phyloP scores from a whole-genome alignment of 345 rosid species.

The Camelina laxa region DNA sequence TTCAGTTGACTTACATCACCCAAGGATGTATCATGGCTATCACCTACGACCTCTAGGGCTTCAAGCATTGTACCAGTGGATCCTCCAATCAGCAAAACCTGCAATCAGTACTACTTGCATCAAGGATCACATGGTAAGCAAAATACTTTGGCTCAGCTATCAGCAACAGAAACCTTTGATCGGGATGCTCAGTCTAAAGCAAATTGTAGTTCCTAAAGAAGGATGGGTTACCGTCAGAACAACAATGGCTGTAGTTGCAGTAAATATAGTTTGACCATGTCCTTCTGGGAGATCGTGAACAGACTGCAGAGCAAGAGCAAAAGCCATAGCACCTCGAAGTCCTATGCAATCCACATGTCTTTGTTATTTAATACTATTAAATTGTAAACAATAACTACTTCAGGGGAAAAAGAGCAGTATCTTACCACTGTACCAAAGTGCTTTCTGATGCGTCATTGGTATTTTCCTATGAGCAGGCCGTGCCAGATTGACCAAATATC shows the following conservation, averaged over 20 bases:
- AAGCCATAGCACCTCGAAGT: slow-evolving; percentile 99
- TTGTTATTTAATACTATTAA: slow-evolving; percentile 26
- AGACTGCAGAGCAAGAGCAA: slow-evolving; percentile 99
- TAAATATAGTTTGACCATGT: slow-evolving; percentile 97
- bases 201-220: slow-evolving; percentile 32
- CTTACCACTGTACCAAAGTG: slow-evolving; percentile 99
- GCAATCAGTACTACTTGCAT: slow-evolving; percentile 34
- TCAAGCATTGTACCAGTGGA: slow-evolving; percentile 99
- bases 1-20: slow-evolving; percentile 67
- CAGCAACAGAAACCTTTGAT: slow-evolving; percentile 8
- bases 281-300: slow-evolving; percentile 98
- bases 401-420: slow-evolving; percentile 15
- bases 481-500: slow-evolving; percentile 82
- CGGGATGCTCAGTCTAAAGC: neutral
- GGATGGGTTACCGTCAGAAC: slow-evolving; percentile 71
- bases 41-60: slow-evolving; percentile 91
- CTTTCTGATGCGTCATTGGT: slow-evolving; percentile 92
- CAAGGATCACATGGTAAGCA: slow-evolving; percentile 19
- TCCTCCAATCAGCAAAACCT: slow-evolving; percentile 94
- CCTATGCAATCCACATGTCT: slow-evolving; percentile 54
- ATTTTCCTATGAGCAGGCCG: slow-evolving; percentile 81
- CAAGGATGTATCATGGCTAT: slow-evolving; percentile 61
- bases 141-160: neutral
- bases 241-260: slow-evolving; percentile 97
- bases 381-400: neutral